Conservation (phyloP, 2,329 filamentous ascomycete species). For the Fusarium compactum region DNA sequence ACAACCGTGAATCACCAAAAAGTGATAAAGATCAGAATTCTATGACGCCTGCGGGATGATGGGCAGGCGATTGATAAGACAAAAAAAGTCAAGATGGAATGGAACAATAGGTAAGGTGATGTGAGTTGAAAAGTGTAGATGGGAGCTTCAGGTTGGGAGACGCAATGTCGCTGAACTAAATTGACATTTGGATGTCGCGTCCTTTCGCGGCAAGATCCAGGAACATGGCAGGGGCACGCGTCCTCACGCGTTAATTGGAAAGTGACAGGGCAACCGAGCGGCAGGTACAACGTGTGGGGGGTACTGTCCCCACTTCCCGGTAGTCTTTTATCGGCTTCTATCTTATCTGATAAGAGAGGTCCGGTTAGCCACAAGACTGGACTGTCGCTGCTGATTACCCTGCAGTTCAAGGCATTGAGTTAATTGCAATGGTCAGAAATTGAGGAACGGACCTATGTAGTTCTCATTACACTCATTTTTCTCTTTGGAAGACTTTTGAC, state of each 20-base stretch:
- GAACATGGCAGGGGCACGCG: constrained; percentile 33
- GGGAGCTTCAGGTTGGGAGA: constrained; percentile 6
- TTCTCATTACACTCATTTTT: too few relatives aligned
- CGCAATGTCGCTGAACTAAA: constrained; percentile 5
- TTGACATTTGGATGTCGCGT: constrained; percentile 34
- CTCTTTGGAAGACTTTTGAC: too few relatives aligned
- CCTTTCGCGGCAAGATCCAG: constrained; percentile 17
- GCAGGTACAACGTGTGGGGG: background rate
- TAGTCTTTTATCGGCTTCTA: constrained; percentile 1
- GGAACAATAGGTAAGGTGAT: background rate
- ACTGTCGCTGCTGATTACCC: background rate
- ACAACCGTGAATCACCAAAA: constrained; percentile 36
- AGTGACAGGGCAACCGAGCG: constrained; percentile 29
- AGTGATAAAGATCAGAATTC: background rate
- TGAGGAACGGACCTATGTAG: too few relatives aligned
- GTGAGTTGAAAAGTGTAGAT: constrained; percentile 2
- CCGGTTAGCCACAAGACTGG: too few relatives aligned
- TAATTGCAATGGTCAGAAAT: accelerated
- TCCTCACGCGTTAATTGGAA: constrained; percentile 45
- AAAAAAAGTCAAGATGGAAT: constrained; percentile 17
- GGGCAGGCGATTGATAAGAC: background rate
- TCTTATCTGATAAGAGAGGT: background rate
- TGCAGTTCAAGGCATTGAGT: background rate
- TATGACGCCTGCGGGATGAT: background rate
- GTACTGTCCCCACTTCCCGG: background rate